Evolutionary conservation across 768 basidiomycete species (phyloP), one percentile per base, ranked within the genome.

Genomic region (Filobasidium wieringae): DNA sequence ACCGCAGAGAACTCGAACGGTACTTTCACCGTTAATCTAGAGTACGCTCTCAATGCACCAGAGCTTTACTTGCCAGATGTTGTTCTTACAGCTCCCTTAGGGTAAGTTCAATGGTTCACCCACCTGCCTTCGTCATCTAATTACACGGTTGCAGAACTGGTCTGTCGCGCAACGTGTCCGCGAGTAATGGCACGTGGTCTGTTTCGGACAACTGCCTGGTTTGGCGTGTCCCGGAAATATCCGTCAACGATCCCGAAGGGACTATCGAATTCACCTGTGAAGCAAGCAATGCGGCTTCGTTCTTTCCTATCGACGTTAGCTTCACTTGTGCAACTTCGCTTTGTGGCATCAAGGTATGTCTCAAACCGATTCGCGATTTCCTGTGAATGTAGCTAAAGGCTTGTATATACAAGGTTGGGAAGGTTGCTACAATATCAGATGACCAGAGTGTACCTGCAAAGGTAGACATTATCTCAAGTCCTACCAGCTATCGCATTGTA

Each of bases 31-130:
- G 88, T 97, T 59, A 92, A 87, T 74, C 88, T 97, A 62, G 95
- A 96, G 74, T 96, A 95, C 69, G 92, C 97, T 71, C 84, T 97
- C 45, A 90, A 93, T 70, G 87, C 89, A 62, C 80, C 86, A 62
- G 80, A 79, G 49, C 75, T 96, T 54, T 81, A 82, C 0, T 78
- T 96, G 1, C 82, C 87, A 71, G 88, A 96, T 70, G 81, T 92
- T 24, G 79, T 82, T 63, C 88, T 97, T 61, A 84, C 85, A 53
- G 93, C 97, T 64, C 91, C 93, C 26, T 82, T 97, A 47, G 92
- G 92, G 86, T 89, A 74, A 72, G 86, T 81, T 31, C 37, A 57
- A 40, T 40, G 15, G 22, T 22, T 40, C 37, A 40, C 22, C 37
- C 15, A 11, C 17, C 22, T 22, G 37, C 37, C 22, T 11, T 11